These are phyloP conservation scores for Lonicera japonica DNA, from an alignment of 129 eudicot species.

Conservation along the genomic window DNA sequence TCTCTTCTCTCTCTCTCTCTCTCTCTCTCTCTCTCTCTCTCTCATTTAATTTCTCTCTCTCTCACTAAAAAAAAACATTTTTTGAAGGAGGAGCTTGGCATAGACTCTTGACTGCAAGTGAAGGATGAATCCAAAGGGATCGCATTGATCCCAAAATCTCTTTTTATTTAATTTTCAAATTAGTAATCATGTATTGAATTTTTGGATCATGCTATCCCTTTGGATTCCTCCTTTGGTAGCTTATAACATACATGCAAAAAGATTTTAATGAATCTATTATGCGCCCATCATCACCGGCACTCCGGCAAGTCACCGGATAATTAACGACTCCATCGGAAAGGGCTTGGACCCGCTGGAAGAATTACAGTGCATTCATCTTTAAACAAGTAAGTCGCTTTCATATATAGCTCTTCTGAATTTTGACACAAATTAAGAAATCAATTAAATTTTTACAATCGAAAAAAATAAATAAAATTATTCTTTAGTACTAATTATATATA, in stretches of 20 bases:
- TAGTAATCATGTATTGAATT: conserved; percentile 8
- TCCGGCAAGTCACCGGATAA: background rate
- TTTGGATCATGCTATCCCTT: conserved; percentile 94
- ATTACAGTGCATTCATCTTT: background rate
- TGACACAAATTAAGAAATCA: too few species aligned
- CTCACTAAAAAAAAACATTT: too few species aligned
- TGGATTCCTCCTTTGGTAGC: conserved; percentile 87
- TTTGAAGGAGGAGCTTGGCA: background rate
- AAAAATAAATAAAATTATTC: too few species aligned
- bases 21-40: conserved; percentile 22
- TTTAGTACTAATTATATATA: too few species aligned
- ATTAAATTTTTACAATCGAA: too few species aligned
- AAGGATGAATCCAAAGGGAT: conserved; percentile 96
- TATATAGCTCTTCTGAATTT: background rate
- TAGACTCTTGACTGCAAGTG: conserved; percentile 44
- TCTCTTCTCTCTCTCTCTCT: conserved; percentile 15
- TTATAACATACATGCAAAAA: conserved; percentile 20
- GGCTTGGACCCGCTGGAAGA: background rate
- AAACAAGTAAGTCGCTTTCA: background rate
- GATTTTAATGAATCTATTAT: background rate
- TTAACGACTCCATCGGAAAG: background rate
- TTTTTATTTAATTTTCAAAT: too few species aligned
- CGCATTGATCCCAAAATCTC: conserved; percentile 82
- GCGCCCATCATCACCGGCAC: background rate
- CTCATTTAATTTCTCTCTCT: background rate